Conservation (phyloP, 2,329 filamentous ascomycete species). For the Trichoderma guizhouense region DNA sequence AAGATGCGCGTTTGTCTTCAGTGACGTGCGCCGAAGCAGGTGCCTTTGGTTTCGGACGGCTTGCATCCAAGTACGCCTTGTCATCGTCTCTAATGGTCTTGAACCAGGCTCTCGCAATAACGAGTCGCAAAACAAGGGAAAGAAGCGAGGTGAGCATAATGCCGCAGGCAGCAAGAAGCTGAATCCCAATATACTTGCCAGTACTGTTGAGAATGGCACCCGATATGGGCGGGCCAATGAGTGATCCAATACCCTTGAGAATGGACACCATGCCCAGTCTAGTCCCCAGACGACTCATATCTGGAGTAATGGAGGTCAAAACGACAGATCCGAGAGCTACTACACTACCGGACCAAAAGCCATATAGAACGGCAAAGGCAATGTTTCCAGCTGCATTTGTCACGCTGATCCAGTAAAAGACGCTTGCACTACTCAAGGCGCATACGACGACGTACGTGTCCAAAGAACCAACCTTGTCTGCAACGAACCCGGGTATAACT, state of each 20-base stretch:
- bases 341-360: constrained; percentile 45
- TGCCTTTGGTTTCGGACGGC: neutral
- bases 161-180: constrained; percentile 25
- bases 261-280: constrained; percentile 43
- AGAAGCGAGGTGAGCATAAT: constrained; percentile 25
- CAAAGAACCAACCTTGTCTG: constrained; percentile 40
- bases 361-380: constrained; percentile 43
- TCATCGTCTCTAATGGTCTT: constrained; percentile 15
- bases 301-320: constrained; percentile 40
- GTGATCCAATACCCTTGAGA: constrained; percentile 35
- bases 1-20: neutral
- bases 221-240: constrained; percentile 39
- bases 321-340: constrained; percentile 43
- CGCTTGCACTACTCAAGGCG: constrained; percentile 32
- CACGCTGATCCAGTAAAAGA: constrained; percentile 43
- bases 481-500: constrained; percentile 44
- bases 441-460: constrained; percentile 38
- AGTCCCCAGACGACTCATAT: constrained; percentile 40
- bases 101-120: constrained; percentile 19
- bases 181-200: constrained; percentile 24
- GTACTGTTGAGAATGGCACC: constrained; percentile 33
- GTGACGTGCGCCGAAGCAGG: neutral
- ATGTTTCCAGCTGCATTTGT: constrained; percentile 36
- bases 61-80: constrained; percentile 1
- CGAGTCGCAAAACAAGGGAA: constrained; percentile 20